Percentiles rank a stretch among this genome's conserved stretches.
Evolutionary conservation across 306 rosid genomes (phyloP).

Genomic region (Acacia confusa): DNA sequence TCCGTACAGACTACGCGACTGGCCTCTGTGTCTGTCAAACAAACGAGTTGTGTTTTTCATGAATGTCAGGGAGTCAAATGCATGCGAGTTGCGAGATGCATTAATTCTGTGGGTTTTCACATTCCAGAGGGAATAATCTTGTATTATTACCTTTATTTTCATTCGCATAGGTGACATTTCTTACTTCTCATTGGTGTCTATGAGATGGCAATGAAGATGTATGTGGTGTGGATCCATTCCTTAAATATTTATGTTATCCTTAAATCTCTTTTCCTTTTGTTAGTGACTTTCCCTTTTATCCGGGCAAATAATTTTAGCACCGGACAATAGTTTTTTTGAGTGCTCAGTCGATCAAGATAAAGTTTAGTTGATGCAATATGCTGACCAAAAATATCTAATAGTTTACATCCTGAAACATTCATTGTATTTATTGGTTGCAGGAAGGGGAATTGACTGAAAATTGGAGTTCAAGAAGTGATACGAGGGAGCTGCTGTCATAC

Average conservation of each 20-base stretch:
- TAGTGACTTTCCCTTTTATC: neutral
- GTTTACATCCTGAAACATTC: neutral
- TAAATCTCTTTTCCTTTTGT: neutral
- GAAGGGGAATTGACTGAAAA: conserved; percentile 38
- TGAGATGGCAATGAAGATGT: neutral
- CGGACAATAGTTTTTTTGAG: neutral
- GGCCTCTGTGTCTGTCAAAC: too few species aligned
- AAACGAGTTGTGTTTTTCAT: too few species aligned
- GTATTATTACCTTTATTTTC: neutral
- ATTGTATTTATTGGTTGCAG: conserved; percentile 38
- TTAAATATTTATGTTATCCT: neutral
- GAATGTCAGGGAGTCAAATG: too few species aligned
- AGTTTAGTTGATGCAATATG: neutral
- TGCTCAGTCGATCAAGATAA: neutral
- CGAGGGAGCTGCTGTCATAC: conserved; percentile 45
- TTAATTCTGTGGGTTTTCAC: too few species aligned
- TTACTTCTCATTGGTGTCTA: neutral
- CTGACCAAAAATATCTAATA: neutral
- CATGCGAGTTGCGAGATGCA: too few species aligned
- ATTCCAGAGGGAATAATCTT: too few species aligned
- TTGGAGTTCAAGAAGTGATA: conserved; percentile 35
- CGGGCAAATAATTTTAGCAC: neutral
- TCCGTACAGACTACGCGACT: too few species aligned
- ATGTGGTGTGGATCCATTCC: neutral
- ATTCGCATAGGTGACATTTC: neutral